A percentile compares a stretch with the other conserved stretches of the same genome.
Conservation (phyloP, 225 moss, liverwort and hornwort species). For the Asterella californica region DNA sequence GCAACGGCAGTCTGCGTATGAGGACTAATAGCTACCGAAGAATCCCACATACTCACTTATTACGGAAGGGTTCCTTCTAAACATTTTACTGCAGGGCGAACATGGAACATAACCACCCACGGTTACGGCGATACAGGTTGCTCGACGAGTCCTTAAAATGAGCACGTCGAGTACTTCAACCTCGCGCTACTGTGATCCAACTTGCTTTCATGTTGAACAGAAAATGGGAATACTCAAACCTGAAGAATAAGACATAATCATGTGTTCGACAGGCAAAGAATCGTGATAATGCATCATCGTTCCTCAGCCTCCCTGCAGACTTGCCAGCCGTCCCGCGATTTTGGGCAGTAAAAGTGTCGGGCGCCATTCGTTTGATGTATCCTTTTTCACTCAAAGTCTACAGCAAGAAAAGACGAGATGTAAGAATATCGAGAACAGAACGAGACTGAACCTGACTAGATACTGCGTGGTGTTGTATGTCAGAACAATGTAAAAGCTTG, state of each 20-base stretch:
- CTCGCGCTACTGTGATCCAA: not conserved
- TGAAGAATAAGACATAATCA: slow-evolving; percentile 92
- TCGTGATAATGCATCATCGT: slow-evolving; percentile 83
- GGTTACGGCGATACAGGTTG: not conserved
- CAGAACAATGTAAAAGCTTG: too few relatives aligned
- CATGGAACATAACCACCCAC: not conserved
- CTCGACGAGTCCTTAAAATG: not conserved
- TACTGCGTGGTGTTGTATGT: too few relatives aligned
- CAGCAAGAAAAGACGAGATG: not conserved
- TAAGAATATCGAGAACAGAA: not conserved
- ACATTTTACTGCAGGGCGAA: not conserved
- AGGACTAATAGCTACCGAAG: not conserved
- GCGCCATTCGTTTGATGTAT: slow-evolving; percentile 96
- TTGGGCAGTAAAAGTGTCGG: slow-evolving; percentile 85
- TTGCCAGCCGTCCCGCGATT: slow-evolving; percentile 95
- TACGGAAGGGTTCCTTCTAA: not conserved
- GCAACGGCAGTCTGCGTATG: slow-evolving; percentile 7
- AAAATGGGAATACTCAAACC: slow-evolving; percentile 33
- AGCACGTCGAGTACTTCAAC: not conserved
- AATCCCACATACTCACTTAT: not conserved
- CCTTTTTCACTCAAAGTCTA: slow-evolving; percentile 94
- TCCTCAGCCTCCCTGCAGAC: slow-evolving; percentile 89
- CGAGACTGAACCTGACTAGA: too few relatives aligned
- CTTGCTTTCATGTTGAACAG: not conserved
- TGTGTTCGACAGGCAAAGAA: slow-evolving; percentile 92